These are phyloP conservation scores for Curvularia eragrostidis DNA, from an alignment of 2,329 filamentous ascomycete genomes.

Conservation along the genomic window DNA sequence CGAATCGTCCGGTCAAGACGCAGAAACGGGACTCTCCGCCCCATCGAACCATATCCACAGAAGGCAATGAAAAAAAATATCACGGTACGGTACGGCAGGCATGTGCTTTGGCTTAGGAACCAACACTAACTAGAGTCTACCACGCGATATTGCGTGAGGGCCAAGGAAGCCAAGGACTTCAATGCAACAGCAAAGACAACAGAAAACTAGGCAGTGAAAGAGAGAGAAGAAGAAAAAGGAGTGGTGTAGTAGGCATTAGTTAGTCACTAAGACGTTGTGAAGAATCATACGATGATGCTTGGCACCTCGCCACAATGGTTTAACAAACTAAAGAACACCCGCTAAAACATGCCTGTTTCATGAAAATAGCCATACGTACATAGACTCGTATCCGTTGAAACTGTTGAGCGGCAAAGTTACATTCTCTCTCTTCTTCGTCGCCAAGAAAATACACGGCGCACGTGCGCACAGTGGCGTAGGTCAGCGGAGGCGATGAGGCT, in stretches of 20 bases:
- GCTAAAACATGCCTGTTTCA: too few relatives aligned
- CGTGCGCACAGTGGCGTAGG: neutral
- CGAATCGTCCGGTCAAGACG: neutral
- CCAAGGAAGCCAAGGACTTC: neutral
- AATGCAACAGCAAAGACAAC: too few relatives aligned
- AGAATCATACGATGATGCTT: neutral
- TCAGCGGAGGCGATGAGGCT: neutral
- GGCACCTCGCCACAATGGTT: neutral
- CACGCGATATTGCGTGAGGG: neutral
- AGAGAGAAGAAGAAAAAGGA: neutral
- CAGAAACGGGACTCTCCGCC: neutral
- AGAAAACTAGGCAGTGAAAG: neutral
- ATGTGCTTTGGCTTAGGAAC: neutral
- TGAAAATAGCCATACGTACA: too few relatives aligned
- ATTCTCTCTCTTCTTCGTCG: neutral
- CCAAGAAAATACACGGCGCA: neutral
- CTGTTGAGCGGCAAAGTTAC: neutral
- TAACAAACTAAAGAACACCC: neutral
- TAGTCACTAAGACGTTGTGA: neutral
- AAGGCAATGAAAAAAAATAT: neutral
- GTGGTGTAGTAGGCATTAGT: neutral
- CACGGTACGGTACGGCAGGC: neutral
- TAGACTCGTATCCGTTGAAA: neutral
- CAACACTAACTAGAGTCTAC: neutral
- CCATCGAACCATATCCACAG: neutral